A percentile compares a stretch with the other conserved stretches of the same genome.
These are phyloP conservation scores for Mrakia blollopis DNA, from an alignment of 768 basidiomycete species.

Conservation along the genomic window DNA sequence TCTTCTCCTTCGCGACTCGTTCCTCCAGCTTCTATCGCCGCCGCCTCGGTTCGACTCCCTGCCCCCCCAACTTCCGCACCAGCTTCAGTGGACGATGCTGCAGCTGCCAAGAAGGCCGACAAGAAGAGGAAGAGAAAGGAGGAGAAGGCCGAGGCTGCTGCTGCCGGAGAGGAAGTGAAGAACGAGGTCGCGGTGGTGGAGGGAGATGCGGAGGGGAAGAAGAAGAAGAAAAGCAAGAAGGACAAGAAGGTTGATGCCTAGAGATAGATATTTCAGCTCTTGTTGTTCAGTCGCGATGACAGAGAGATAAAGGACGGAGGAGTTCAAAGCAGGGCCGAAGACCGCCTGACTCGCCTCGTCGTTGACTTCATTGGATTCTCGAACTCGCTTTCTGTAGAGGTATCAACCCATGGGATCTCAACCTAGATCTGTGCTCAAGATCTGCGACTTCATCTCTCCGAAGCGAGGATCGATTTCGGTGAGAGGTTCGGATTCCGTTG, in stretches of 20 bases:
- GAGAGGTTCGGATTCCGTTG: too few relatives aligned
- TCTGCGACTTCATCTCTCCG: too few relatives aligned
- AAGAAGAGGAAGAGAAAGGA: slow-evolving; percentile 26
- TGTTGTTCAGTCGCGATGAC: too few relatives aligned
- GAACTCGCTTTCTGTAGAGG: too few relatives aligned
- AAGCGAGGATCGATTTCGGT: too few relatives aligned
- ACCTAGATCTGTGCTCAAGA: too few relatives aligned
- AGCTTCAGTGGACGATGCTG: not conserved
- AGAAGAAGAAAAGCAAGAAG: slow-evolving; percentile 20
- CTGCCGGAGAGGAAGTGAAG: not conserved
- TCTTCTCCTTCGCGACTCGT: not conserved
- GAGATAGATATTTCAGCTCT: too few relatives aligned
- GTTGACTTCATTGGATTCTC: too few relatives aligned
- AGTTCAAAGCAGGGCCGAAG: too few relatives aligned
- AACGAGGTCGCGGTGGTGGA: not conserved
- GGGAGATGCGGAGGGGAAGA: not conserved
- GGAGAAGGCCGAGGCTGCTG: slow-evolving; percentile 12
- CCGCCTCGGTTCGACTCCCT: not conserved
- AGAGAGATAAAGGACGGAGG: too few relatives aligned
- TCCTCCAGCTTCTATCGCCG: not conserved
- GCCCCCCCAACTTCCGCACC: not conserved
- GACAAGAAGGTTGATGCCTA: not conserved
- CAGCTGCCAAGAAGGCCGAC: slow-evolving; percentile 6
- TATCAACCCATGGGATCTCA: too few relatives aligned
- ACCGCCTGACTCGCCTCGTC: too few relatives aligned